These are phyloP conservation scores for Phlyctochytrium arcticum DNA, from an alignment of 192 early-diverging fungal species.

Conservation along the genomic window DNA sequence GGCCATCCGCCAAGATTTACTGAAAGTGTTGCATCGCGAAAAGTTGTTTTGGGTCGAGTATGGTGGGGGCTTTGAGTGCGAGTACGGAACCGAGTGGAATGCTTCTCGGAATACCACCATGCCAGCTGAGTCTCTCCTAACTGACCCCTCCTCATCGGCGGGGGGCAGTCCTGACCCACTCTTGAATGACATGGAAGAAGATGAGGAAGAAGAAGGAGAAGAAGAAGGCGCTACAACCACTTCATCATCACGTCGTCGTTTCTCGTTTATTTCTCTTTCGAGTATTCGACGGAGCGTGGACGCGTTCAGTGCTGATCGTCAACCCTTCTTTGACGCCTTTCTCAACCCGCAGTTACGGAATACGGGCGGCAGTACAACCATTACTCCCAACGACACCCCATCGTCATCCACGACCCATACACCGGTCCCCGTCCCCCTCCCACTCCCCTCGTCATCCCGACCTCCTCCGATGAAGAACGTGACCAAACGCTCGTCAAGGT, in stretches of 20 bases:
- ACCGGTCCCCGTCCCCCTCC: background rate
- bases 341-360: too few species aligned
- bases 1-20: slow-evolving; percentile 32
- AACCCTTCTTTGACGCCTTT: background rate
- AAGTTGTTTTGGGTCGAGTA: slow-evolving; percentile 20
- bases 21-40: slow-evolving; percentile 23
- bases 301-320: background rate
- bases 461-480: background rate
- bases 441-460: too few species aligned
- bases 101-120: too few species aligned
- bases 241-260: background rate
- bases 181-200: too few species aligned
- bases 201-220: too few species aligned
- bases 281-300: background rate
- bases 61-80: slow-evolving; percentile 27
- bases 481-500: background rate
- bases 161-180: too few species aligned
- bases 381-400: too few species aligned
- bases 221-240: background rate
- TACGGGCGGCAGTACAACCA: too few species aligned
- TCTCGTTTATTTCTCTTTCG: background rate
- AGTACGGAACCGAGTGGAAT: slow-evolving; percentile 5
- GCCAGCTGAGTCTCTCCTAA: too few species aligned
- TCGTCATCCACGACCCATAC: too few species aligned
- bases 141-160: too few species aligned